Evolutionary conservation across 495 filamentous ascomycete genomes (phyloP).

Genomic region (Bombardia bombarda): DNA sequence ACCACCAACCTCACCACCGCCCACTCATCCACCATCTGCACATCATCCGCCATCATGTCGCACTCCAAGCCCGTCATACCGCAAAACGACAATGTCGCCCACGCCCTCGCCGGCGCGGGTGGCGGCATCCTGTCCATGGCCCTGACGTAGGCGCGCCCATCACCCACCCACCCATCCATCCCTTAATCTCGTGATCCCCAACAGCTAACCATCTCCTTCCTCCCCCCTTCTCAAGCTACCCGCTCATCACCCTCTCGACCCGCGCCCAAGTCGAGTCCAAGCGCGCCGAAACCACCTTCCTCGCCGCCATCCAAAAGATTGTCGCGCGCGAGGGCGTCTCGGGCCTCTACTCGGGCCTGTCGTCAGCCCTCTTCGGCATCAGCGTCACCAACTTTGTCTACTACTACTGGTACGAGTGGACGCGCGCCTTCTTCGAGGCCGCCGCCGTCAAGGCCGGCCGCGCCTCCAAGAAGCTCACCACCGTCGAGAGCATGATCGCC

Average conservation of each 20-base stretch:
- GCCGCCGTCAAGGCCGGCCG: conserved; percentile 70
- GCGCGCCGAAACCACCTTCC: conserved; percentile 72
- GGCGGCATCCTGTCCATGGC: conserved; percentile 94
- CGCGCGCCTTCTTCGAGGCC: conserved; percentile 77
- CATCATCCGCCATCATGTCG: conserved; percentile 29
- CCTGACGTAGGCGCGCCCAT: conserved; percentile 64
- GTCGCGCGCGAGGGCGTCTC: conserved; percentile 80
- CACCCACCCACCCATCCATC: conserved; percentile 6
- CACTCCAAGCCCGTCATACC: conserved; percentile 42
- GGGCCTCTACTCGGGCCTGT: conserved; percentile 83
- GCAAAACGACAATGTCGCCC: conserved; percentile 85
- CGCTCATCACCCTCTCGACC: conserved; percentile 94
- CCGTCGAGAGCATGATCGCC: conserved; percentile 84
- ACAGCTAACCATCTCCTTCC: too few relatives aligned
- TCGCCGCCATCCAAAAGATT: conserved; percentile 77
- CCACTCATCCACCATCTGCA: too few relatives aligned
- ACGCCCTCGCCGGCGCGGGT: conserved; percentile 80
- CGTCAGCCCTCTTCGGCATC: conserved; percentile 92
- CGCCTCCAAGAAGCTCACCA: conserved; percentile 74
- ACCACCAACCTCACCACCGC: too few relatives aligned
- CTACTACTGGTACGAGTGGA: conserved; percentile 99
- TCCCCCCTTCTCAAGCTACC: too few relatives aligned
- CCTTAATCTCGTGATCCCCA: not conserved
- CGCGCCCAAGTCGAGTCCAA: conserved; percentile 96
- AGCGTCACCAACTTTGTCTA: conserved; percentile 99